Evolutionary conservation across 257 asterid species (phyloP).

Genomic region (Gynochthodes officinalis): DNA sequence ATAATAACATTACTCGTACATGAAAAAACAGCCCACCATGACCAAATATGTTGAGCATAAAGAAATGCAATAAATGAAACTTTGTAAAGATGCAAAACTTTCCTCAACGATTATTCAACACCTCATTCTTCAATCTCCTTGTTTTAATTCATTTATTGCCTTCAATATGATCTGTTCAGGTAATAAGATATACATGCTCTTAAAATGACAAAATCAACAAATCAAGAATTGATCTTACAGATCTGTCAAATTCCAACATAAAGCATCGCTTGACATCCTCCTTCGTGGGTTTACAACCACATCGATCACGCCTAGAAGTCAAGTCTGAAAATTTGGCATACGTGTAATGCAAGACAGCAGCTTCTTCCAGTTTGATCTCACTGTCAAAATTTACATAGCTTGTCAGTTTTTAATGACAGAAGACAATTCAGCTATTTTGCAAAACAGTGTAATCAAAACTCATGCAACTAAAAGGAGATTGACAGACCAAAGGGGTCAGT

Average conservation of each 20-base stretch:
- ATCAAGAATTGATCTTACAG: slow-evolving; percentile 39
- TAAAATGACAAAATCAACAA: background rate
- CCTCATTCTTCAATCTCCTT: background rate
- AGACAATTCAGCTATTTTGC: background rate
- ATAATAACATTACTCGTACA: background rate
- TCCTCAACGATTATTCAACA: background rate
- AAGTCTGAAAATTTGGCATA: slow-evolving; percentile 65
- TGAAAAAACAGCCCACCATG: background rate
- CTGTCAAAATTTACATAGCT: slow-evolving; percentile 30
- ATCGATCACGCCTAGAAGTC: slow-evolving; percentile 62
- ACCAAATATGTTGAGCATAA: background rate
- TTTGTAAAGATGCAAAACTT: background rate
- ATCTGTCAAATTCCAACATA: slow-evolving; percentile 65
- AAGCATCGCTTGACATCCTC: slow-evolving; percentile 62
- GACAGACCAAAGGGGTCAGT: background rate
- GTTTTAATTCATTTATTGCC: background rate
- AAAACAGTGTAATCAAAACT: background rate
- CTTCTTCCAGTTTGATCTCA: slow-evolving; percentile 56
- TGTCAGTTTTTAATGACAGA: background rate
- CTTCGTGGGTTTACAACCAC: slow-evolving; percentile 64
- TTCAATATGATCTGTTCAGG: background rate
- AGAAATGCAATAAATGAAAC: background rate
- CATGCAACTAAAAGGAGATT: background rate
- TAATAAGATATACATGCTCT: background rate
- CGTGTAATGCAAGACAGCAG: slow-evolving; percentile 65